Evolutionary conservation across 805 yeast genomes (phyloP).

Genomic region (Sugiyamaella floridensis): DNA sequence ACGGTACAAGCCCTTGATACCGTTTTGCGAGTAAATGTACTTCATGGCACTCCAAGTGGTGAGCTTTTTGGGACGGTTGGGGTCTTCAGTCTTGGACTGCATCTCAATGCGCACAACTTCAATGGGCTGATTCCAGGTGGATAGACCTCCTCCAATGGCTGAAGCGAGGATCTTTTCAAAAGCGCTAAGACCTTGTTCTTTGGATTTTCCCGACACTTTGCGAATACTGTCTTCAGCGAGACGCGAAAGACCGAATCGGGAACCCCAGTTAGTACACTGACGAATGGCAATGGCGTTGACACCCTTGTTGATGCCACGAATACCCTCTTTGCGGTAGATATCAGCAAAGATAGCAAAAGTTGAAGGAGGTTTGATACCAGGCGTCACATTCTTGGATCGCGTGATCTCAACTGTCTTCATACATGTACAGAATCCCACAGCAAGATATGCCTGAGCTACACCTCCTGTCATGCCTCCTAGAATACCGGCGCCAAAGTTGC

Average conservation of each 20-base stretch:
- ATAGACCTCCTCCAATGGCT: slow-evolving; percentile 91
- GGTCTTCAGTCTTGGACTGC: slow-evolving; percentile 93
- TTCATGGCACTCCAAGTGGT: slow-evolving; percentile 68
- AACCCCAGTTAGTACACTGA: slow-evolving; percentile 99
- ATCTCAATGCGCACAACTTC: slow-evolving; percentile 97
- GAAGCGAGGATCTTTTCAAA: slow-evolving; percentile 78
- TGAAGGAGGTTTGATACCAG: slow-evolving; percentile 65
- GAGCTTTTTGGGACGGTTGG: slow-evolving; percentile 90
- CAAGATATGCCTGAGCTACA: slow-evolving; percentile 89
- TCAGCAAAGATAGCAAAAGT: slow-evolving; percentile 82
- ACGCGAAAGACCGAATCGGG: slow-evolving; percentile 88
- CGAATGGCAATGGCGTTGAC: slow-evolving; percentile 98
- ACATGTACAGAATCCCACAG: slow-evolving; percentile 97
- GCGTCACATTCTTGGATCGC: slow-evolving; percentile 64
- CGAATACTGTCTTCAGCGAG: slow-evolving; percentile 83
- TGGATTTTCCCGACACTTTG: slow-evolving; percentile 49
- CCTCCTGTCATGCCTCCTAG: slow-evolving; percentile 97
- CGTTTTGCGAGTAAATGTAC: slow-evolving; percentile 77
- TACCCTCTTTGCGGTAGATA: slow-evolving; percentile 79
- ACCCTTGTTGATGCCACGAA: slow-evolving; percentile 93
- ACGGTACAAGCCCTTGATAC: slow-evolving; percentile 84
- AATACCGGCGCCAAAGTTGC: slow-evolving; percentile 78
- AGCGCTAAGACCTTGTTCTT: slow-evolving; percentile 55
- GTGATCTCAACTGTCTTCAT: slow-evolving; percentile 99
- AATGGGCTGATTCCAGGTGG: slow-evolving; percentile 98